phyloP scores from a whole-genome alignment of 768 basidiomycete species.

The Chalciporus pseudorubinellus region DNA sequence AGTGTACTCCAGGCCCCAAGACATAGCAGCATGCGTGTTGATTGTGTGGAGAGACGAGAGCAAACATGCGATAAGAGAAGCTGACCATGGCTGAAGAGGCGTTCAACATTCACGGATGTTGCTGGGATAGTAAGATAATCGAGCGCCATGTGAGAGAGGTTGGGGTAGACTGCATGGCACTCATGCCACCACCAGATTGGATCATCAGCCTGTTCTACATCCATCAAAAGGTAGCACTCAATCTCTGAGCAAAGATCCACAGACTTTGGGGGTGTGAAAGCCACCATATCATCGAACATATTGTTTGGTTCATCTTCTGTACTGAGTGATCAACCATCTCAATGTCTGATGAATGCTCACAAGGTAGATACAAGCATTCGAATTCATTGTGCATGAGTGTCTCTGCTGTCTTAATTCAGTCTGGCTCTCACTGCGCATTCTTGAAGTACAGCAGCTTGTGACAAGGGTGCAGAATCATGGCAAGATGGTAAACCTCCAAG shows the following conservation, averaged over 20 bases:
- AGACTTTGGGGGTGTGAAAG: background rate
- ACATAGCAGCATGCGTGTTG: conserved; percentile 26
- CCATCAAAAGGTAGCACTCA: conserved; percentile 24
- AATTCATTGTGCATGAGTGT: background rate
- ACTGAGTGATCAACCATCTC: background rate
- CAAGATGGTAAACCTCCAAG: background rate
- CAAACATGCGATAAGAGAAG: conserved; percentile 26
- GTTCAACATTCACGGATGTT: conserved; percentile 29
- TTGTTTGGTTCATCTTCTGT: conserved; percentile 1
- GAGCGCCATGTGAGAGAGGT: conserved; percentile 12
- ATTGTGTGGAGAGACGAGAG: conserved; percentile 22
- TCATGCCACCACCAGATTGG: conserved; percentile 30
- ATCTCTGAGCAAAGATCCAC: conserved; percentile 18
- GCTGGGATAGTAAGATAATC: conserved; percentile 17
- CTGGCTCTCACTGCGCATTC: conserved; percentile 21
- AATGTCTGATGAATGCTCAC: background rate
- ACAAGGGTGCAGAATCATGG: conserved; percentile 22
- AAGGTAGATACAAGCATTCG: background rate
- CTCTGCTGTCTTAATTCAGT: conserved; percentile 28
- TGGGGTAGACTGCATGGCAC: conserved; percentile 17
- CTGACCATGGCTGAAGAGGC: conserved; percentile 28
- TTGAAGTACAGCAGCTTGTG: conserved; percentile 32
- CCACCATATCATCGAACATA: conserved; percentile 19
- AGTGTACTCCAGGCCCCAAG: conserved; percentile 24
- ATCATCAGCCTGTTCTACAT: conserved; percentile 18